phyloP scores from a whole-genome alignment of 768 basidiomycete species.

The Sarcomyxa edulis region DNA sequence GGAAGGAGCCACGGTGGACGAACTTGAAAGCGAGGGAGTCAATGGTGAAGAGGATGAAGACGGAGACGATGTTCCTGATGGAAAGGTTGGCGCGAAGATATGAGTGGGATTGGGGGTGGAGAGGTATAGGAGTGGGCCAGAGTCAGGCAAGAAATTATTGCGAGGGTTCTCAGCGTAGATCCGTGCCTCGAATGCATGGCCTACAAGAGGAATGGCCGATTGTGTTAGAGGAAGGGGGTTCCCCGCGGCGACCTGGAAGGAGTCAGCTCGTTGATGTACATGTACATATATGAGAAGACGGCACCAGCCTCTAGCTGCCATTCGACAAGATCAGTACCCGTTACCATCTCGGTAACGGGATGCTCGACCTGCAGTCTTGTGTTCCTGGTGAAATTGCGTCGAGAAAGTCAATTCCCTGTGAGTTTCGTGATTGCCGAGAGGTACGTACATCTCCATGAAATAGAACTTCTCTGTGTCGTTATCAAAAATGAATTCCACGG shows the following conservation, averaged over 20 bases:
- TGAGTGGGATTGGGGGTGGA: constrained; percentile 75
- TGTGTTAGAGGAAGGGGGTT: constrained; percentile 80
- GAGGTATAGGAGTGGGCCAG: constrained; percentile 75
- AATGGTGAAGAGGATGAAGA: constrained; percentile 20
- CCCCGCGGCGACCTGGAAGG: constrained; percentile 72
- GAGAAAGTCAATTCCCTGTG: background rate
- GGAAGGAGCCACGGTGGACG: constrained; percentile 41
- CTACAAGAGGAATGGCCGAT: constrained; percentile 75
- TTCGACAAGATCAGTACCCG: constrained; percentile 89
- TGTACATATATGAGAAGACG: background rate
- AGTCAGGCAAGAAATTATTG: constrained; percentile 90
- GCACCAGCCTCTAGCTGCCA: constrained; percentile 80
- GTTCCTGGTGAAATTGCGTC: constrained; percentile 50
- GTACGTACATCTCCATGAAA: constrained; percentile 89
- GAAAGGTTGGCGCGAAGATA: constrained; percentile 50
- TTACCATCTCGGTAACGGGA: constrained; percentile 93
- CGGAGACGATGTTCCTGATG: constrained; percentile 16
- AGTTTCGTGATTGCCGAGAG: background rate
- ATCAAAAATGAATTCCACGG: constrained; percentile 97
- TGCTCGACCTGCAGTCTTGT: constrained; percentile 86
- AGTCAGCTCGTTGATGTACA: background rate
- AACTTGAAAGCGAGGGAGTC: constrained; percentile 21
- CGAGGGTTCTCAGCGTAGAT: constrained; percentile 96
- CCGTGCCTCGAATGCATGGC: constrained; percentile 91
- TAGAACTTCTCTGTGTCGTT: constrained; percentile 84